Base-by-base conservation (phyloP, 768 basidiomycete genomes). In the Leucocoprinus leucothites region DNA sequence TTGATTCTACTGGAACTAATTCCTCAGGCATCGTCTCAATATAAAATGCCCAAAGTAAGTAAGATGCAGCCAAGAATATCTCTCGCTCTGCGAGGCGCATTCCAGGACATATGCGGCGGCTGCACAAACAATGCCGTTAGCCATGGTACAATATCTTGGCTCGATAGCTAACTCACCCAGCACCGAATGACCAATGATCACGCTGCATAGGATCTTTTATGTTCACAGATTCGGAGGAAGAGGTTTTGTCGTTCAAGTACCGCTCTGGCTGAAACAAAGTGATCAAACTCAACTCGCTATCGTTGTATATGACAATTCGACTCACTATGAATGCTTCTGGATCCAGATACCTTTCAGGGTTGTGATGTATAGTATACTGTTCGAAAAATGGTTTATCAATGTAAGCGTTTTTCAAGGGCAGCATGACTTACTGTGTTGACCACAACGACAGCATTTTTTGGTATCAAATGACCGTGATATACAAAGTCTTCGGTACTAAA, bases 131-230 rank as follows among this genome's bases (percentile, higher is more conserved):
- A 35, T 21, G 3, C 36, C 35, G 34, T 48, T 46, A 19, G 35
- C 35, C 21, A 40, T 11, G 16, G 19, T 25, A 21, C 25, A 28
- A n/a, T n/a, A 22, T 18, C 16, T 38, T n/a, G 11, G 24, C n/a
- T 3, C 7, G 48, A 18, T 24, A 40, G 8, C 36, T 34, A 24
- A 64, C 70, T 21, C 59, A 80, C 78, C 78, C 79, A 1, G 65
- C 76, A 16, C 79, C 79, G 50, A 78, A 80, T 63, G 71, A 71
- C 79, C 79, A 80, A 53, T 80, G 76, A 57, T 80, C 79, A 35
- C 78, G 72, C 48, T 80, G 67, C 58, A 67, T 67, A 7, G 76
- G 67, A 56, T 80, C 67, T 1, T 69, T 43, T 21, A 74, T 61
- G 36, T 77, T 75, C 14, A 75, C 74, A 2, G 77, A 78, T 51